phyloP scores from a whole-genome alignment of 768 basidiomycete species.

The Boletus coccyginus region DNA sequence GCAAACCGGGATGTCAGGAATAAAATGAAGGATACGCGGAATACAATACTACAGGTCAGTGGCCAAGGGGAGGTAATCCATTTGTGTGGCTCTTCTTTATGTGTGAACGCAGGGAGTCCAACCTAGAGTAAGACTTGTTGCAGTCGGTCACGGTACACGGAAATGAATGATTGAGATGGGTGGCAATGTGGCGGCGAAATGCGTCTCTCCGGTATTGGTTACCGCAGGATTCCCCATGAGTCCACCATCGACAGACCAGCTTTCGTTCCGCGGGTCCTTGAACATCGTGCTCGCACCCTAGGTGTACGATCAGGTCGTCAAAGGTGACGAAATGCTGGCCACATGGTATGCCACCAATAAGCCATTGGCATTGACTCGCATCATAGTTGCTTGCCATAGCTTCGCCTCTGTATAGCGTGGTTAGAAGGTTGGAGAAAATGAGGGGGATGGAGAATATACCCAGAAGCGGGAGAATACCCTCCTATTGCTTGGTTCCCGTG shows the following conservation, averaged over 20 bases:
- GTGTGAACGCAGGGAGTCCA: background rate
- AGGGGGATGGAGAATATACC: no score
- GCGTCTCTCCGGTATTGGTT: background rate
- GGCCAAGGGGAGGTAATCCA: no score
- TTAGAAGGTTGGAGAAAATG: no score
- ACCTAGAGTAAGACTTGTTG: background rate
- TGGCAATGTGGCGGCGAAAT: slow-evolving; percentile 1
- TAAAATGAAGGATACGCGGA: no score
- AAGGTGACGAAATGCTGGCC: background rate
- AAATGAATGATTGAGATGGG: background rate
- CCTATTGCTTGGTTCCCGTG: no score
- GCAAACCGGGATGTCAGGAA: no score
- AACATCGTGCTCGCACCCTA: background rate
- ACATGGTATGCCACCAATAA: background rate
- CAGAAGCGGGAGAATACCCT: no score
- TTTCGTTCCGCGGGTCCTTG: background rate
- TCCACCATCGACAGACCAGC: slow-evolving; percentile 3
- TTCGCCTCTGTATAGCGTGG: no score
- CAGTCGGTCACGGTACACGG: background rate
- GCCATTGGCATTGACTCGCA: background rate
- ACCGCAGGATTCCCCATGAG: background rate
- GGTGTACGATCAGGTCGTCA: background rate
- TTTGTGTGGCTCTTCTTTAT: background rate
- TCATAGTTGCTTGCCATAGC: no score
- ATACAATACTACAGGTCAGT: no score